Base-by-base conservation (phyloP, 257 asterid genomes). In the Nicotiana obtusifolia region DNA sequence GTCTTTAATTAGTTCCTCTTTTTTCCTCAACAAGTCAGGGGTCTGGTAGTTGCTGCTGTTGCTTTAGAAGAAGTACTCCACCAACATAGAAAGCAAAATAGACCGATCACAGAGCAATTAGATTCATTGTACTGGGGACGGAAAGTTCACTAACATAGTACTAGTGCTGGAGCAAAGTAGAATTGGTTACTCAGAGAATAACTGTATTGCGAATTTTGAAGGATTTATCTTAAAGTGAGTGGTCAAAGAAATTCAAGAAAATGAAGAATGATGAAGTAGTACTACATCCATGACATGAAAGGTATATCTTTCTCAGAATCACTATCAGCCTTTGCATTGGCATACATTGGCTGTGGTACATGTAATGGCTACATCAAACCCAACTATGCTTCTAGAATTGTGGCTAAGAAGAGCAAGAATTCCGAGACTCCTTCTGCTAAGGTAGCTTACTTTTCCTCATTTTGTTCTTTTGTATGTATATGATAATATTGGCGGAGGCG, bases 391-490 rank as follows among this genome's bases (percentile, higher is more conserved):
- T 86, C 91, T 88, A 86, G 57, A 84, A 86, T 93, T 81, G 86
- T 90, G 49, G 93, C 97, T 78, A 95, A 92, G 91, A 95, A 88
- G 89, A 87, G 88, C 66, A 89, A 88, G 82, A 84, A 87, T 69
- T 82, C 95, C 31, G 89, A 88, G 22, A 60, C 92, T 44, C 83
- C 93, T 64, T 87, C 93, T 84, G 88, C 90, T 2, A 87, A 90
- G 94, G 98, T 95, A 84, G 17, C 7, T 35, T 75, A 28, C 54
- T 37, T 47, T 11, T 30, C 44, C 3, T 35, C 9, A 41, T 41
- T 62, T 41, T 5, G 7, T 59, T 6, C 10, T 13, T 76, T 8
- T 1, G 1, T 19, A 33, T 20, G 49, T 10, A 4, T 17, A 10
- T 67, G 44, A 28, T 65, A 64, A 64, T 65, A 30, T 30, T 30